These are phyloP conservation scores for Coniochaeta prunicola DNA, from an alignment of 2,329 filamentous ascomycete species.

Conservation along the genomic window DNA sequence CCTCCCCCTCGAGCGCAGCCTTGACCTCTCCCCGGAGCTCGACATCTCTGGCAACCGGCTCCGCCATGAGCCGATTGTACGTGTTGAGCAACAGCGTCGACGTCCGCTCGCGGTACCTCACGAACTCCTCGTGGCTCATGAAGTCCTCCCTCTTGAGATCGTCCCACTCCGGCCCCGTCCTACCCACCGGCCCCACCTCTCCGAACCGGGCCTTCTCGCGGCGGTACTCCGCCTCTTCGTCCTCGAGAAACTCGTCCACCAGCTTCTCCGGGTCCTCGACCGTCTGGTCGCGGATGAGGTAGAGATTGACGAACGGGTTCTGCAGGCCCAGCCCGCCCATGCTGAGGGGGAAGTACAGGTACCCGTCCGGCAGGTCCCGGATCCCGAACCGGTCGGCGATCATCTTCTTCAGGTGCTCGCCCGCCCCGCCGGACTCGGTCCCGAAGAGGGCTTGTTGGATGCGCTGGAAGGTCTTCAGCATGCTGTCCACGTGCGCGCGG, in stretches of 20 bases:
- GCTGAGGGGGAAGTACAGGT: slow-evolving; percentile 37
- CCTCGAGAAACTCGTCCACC: slow-evolving; percentile 23
- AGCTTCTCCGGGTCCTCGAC: slow-evolving; percentile 18
- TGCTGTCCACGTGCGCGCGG: slow-evolving; percentile 41
- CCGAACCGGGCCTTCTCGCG: slow-evolving; percentile 27
- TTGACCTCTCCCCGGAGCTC: slow-evolving; percentile 17
- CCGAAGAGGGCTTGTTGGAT: slow-evolving; percentile 27
- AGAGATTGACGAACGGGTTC: slow-evolving; percentile 35
- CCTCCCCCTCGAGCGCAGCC: slow-evolving; percentile 16
- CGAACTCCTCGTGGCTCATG: slow-evolving; percentile 37
- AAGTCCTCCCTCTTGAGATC: slow-evolving; percentile 29
- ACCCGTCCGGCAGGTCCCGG: slow-evolving; percentile 33
- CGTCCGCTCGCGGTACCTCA: slow-evolving; percentile 29
- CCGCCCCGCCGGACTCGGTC: slow-evolving; percentile 39
- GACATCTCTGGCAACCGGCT: slow-evolving; percentile 24
- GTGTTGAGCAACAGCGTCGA: slow-evolving; percentile 22
- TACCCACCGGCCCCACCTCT: slow-evolving; percentile 6
- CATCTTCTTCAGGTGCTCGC: slow-evolving; percentile 45
- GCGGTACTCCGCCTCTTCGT: slow-evolving; percentile 27
- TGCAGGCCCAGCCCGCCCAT: slow-evolving; percentile 39
- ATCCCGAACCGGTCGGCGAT: slow-evolving; percentile 45
- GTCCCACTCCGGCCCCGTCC: slow-evolving; percentile 21
- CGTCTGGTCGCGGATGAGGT: slow-evolving; percentile 29
- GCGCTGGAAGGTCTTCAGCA: slow-evolving; percentile 40
- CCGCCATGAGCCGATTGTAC: slow-evolving; percentile 27